These are phyloP conservation scores for Entomophthora muscae DNA, from an alignment of 371 early-diverging fungal species.

Conservation along the genomic window DNA sequence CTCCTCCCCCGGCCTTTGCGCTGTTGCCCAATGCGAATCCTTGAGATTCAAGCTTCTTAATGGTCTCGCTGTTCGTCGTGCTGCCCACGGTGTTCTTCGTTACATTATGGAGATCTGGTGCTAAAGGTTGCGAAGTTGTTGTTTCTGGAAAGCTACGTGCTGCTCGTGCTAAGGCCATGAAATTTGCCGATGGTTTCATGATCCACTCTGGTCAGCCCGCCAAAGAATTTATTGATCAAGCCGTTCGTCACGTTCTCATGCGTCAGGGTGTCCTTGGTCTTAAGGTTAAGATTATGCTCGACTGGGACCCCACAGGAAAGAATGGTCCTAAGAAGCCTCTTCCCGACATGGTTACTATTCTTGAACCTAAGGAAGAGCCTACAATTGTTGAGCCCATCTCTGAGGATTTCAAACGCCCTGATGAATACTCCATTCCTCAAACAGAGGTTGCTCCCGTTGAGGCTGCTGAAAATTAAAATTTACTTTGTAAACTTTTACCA, in stretches of 20 bases:
- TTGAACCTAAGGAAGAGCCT: slow-evolving; percentile 78
- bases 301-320: slow-evolving; percentile 92
- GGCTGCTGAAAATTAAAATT: neutral
- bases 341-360: slow-evolving; percentile 94
- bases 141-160: slow-evolving; percentile 99
- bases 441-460: slow-evolving; percentile 18
- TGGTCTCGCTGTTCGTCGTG: slow-evolving; percentile 96
- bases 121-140: slow-evolving; percentile 99
- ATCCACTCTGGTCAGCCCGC: slow-evolving; percentile 99
- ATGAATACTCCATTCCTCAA: slow-evolving; percentile 21
- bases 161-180: slow-evolving; percentile 99
- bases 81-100: slow-evolving; percentile 96
- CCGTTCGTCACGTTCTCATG: slow-evolving; percentile 96
- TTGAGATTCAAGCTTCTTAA: slow-evolving; percentile 95
- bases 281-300: slow-evolving; percentile 99
- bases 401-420: slow-evolving; percentile 43
- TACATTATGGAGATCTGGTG: slow-evolving; percentile 99
- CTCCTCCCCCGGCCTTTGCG: slow-evolving; percentile 95
- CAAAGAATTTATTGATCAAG: slow-evolving; percentile 93
- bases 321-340: slow-evolving; percentile 91
- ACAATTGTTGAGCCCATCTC: slow-evolving; percentile 52
- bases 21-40: slow-evolving; percentile 98
- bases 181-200: slow-evolving; percentile 99
- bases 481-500: too few relatives aligned
- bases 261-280: slow-evolving; percentile 99